Base-by-base conservation (phyloP, 345 rosid species). In the Gossypioides kirkii region DNA sequence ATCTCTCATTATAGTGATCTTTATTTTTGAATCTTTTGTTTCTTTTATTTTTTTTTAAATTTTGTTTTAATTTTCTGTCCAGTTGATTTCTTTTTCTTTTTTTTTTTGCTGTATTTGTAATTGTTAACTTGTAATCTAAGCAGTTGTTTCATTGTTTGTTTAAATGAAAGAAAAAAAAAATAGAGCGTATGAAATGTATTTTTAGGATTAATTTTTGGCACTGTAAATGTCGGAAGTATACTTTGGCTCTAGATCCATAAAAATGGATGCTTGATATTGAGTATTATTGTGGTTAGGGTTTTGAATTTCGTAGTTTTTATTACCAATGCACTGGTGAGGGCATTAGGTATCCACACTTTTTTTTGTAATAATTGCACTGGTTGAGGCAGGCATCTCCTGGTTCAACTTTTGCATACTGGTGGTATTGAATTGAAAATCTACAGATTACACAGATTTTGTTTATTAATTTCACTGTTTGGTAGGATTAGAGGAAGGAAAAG, bases 31-130 rank as follows among this genome's bases (percentile, higher is more conserved):
- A 18, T n/a, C 2, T 46, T 71, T 14, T 41, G 17, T 72, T 2
- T 72, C 2, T 42, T 42, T 43, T 9, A 2, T 42, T 43, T 22
- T 3, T 42, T 36, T 8, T 5, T 9, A 2, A 32, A 2, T 23
- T 1, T 12, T 2, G 11, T 38, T 70, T 25, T 16, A 55, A 41
- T 42, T 43, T 36, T 20, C 22, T 56, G 52, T 6, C 66, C 78
- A 68, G 78, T 56, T 7, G 66, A n/a, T 65, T 71, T n/a, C n/a
- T n/a, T n/a, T n/a, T 80, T 64, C 46, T 80, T 63, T 45, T 67
- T 63, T 61, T 9, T 53, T 23, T 64, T 13, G 61, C 70, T 16
- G 68, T 60, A 23, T 22, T 60, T 61, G 52, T 38, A 10, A 66
- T 68, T 45, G 13, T 28, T 58, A 25, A 23, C 42, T 36, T 38